Evolutionary conservation across 352 stramenopile species (phyloP).

Genomic region (Globisporangium acanthophoron): DNA sequence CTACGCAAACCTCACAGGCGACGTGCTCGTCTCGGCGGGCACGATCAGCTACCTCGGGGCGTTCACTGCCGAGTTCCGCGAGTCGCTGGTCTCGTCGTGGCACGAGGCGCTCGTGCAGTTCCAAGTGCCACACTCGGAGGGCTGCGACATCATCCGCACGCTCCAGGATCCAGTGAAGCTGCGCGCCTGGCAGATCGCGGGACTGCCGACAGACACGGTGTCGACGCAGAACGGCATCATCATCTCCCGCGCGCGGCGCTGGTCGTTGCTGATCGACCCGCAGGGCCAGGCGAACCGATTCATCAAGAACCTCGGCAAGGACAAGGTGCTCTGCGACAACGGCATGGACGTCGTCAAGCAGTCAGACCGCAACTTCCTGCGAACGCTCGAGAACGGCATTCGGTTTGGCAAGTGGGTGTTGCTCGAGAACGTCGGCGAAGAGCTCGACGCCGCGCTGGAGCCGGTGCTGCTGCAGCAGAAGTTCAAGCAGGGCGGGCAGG

Average conservation of each 20-base stretch:
- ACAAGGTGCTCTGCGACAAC: conserved; percentile 84
- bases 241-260: conserved; percentile 76
- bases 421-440: conserved; percentile 88
- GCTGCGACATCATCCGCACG: conserved; percentile 84
- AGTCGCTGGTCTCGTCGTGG: conserved; percentile 58
- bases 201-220: conserved; percentile 83
- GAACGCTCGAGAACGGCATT: conserved; percentile 86
- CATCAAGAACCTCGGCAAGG: conserved; percentile 85
- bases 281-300: conserved; percentile 92
- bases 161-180: conserved; percentile 87
- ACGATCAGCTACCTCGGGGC: conserved; percentile 86
- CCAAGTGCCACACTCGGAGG: conserved; percentile 64
- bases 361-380: conserved; percentile 84
- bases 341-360: conserved; percentile 91
- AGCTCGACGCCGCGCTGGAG: conserved; percentile 88
- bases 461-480: conserved; percentile 89
- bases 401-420: conserved; percentile 90
- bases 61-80: conserved; percentile 86
- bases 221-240: conserved; percentile 94
- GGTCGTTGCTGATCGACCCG: conserved; percentile 89
- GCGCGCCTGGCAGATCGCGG: conserved; percentile 83
- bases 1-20: conserved; percentile 75
- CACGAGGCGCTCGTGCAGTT: conserved; percentile 55
- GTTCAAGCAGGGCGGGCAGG: conserved; percentile 90
- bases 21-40: conserved; percentile 80